Percentiles rank a stretch among this genome's conserved stretches.
phyloP scores from a whole-genome alignment of 1,284 basidiomycete genomes.

The Puccinia triticina region DNA sequence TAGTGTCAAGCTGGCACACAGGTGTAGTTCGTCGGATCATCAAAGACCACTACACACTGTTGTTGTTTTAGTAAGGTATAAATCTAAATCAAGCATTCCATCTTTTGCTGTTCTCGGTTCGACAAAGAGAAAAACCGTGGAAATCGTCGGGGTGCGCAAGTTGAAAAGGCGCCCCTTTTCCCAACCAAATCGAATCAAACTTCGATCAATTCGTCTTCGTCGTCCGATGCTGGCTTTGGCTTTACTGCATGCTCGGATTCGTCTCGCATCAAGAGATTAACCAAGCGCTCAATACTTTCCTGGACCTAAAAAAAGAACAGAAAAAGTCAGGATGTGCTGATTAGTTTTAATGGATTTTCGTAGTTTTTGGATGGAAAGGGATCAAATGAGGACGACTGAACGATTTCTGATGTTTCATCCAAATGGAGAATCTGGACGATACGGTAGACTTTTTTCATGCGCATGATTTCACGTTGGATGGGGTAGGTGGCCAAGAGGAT shows the following conservation, averaged over 20 bases:
- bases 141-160: too few species aligned
- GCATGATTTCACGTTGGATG: slow-evolving; percentile 79
- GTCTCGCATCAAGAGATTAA: slow-evolving; percentile 73
- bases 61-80: too few species aligned
- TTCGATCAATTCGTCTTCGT: slow-evolving; percentile 46
- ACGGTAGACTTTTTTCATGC: slow-evolving; percentile 82
- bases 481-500: slow-evolving; percentile 84
- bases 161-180: too few species aligned
- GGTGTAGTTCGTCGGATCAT: too few species aligned
- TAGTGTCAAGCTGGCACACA: too few species aligned
- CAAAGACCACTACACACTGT: too few species aligned
- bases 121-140: too few species aligned
- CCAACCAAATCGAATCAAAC: slow-evolving; percentile 3
- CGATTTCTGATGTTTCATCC: slow-evolving; percentile 77
- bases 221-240: background rate
- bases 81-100: too few species aligned
- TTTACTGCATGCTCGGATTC: slow-evolving; percentile 64
- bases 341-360: slow-evolving; percentile 49
- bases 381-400: slow-evolving; percentile 58
- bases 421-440: slow-evolving; percentile 81
- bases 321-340: background rate
- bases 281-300: slow-evolving; percentile 72
- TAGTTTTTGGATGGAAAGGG: slow-evolving; percentile 14
- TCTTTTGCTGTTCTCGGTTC: too few species aligned
- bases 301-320: slow-evolving; percentile 64